Conservation (phyloP, 768 basidiomycete species). For the Podaxis sp. region DNA sequence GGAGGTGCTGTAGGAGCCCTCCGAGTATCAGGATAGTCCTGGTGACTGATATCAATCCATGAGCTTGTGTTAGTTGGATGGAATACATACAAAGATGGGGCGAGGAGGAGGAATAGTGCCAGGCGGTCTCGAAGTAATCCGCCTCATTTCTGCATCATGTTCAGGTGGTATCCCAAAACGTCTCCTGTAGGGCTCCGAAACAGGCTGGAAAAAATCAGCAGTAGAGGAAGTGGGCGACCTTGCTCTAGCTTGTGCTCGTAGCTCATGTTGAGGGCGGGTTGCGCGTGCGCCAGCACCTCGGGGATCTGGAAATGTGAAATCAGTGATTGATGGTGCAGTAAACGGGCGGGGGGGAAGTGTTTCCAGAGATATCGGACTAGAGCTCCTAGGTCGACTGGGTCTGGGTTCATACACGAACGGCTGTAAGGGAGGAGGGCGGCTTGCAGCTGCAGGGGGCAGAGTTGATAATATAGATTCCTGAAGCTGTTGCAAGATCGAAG, state of each 20-base stretch:
- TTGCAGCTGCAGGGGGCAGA: conserved; percentile 7
- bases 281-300: neutral
- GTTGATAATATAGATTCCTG: conserved; percentile 50
- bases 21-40: neutral
- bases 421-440: conserved; percentile 16
- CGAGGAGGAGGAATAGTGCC: neutral
- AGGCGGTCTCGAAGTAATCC: neutral
- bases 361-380: conserved; percentile 17
- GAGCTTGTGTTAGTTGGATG: neutral
- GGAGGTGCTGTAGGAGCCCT: conserved; percentile 25
- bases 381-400: conserved; percentile 14
- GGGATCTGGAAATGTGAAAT: conserved; percentile 2
- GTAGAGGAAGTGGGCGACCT: neutral
- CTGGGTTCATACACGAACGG: conserved; percentile 18
- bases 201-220: conserved; percentile 4
- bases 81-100: neutral
- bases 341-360: conserved; percentile 13
- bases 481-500: conserved; percentile 57
- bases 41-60: neutral
- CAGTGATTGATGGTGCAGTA: conserved; percentile 12
- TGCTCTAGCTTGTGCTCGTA: neutral
- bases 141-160: conserved; percentile 4
- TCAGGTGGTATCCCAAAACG: neutral
- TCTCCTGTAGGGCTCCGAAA: neutral
- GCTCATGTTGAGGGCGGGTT: neutral